Conservation (phyloP, 2,329 filamentous ascomycete species). For the Cladosporium sp. region DNA sequence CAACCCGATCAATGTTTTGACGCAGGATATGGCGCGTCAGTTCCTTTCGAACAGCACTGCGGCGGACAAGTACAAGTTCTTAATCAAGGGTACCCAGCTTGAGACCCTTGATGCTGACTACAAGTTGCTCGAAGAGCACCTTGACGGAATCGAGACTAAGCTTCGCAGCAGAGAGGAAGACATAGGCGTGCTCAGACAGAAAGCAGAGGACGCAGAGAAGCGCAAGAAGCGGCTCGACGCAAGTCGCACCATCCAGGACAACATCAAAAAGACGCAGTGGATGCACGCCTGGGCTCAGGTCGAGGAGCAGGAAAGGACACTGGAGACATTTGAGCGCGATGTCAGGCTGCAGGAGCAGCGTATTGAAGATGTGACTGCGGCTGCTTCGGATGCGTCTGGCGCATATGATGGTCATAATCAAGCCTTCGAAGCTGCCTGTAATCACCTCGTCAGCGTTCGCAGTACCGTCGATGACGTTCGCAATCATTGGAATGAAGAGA, state of each 20-base stretch:
- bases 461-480: conserved; percentile 38
- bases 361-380: conserved; percentile 42
- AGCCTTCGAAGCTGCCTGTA: conserved; percentile 32
- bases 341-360: conserved; percentile 36
- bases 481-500: conserved; percentile 43
- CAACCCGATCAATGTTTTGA: conserved; percentile 92
- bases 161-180: conserved; percentile 57
- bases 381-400: conserved; percentile 39
- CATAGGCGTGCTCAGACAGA: conserved; percentile 53
- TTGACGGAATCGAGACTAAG: conserved; percentile 65
- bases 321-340: conserved; percentile 25
- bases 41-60: conserved; percentile 83
- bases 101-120: conserved; percentile 92
- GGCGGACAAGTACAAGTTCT: conserved; percentile 89
- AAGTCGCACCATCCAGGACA: conserved; percentile 58
- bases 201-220: conserved; percentile 55
- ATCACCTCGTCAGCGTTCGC: conserved; percentile 28
- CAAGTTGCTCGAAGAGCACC: conserved; percentile 68
- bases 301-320: conserved; percentile 58
- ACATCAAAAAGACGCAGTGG: conserved; percentile 52
- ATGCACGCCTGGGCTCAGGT: conserved; percentile 88
- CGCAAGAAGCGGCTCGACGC: conserved; percentile 61
- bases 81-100: conserved; percentile 87
- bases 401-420: conserved; percentile 40
- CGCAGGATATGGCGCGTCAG: conserved; percentile 88